These are phyloP conservation scores for Backusella mclennaniae DNA, from an alignment of 192 early-diverging fungal genomes.

Conservation along the genomic window DNA sequence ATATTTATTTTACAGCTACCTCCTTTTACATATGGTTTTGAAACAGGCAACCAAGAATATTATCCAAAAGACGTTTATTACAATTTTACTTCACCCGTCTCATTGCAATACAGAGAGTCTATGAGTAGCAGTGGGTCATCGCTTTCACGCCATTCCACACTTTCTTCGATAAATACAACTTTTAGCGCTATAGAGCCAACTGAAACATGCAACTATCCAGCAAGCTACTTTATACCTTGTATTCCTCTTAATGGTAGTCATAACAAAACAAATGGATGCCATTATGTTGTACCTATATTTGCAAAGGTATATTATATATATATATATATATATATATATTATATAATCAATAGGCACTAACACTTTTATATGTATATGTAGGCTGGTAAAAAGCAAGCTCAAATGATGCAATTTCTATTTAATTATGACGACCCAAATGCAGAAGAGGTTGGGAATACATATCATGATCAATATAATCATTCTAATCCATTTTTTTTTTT, in stretches of 20 bases:
- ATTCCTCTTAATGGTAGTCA: background rate
- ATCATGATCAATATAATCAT: background rate
- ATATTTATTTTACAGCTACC: background rate
- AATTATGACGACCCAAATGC: background rate
- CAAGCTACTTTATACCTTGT: background rate
- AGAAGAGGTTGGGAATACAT: background rate
- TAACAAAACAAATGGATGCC: background rate
- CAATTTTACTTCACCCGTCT: background rate
- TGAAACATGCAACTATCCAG: background rate
- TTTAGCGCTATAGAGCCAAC: background rate
- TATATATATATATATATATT: background rate
- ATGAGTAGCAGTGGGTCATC: background rate
- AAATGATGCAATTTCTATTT: background rate
- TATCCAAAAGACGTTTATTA: background rate
- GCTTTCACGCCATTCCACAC: background rate
- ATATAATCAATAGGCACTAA: background rate
- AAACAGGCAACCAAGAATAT: background rate
- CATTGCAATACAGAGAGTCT: background rate
- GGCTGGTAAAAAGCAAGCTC: background rate
- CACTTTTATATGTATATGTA: background rate
- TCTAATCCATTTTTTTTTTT: background rate
- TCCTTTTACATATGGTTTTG: background rate
- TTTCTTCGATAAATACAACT: background rate
- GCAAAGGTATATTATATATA: background rate
- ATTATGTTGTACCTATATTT: conserved; percentile 4